Conservation (phyloP, 1,284 basidiomycete species). For the Heterobasidion irregulare region DNA sequence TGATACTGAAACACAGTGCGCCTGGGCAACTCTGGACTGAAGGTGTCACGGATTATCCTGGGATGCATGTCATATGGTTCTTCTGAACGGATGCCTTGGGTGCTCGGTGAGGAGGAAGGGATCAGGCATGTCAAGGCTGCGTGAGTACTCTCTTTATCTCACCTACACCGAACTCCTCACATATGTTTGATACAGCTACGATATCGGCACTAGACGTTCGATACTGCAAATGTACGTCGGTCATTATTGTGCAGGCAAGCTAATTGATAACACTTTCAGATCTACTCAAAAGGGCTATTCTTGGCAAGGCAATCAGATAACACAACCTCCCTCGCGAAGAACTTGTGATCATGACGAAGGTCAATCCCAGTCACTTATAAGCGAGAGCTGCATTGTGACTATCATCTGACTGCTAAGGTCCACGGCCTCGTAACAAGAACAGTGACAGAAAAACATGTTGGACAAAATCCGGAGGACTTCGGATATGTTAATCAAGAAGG, state of each 20-base stretch:
- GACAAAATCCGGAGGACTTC: background rate
- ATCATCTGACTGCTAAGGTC: background rate
- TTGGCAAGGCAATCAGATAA: constrained; percentile 75
- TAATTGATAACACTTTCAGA: background rate
- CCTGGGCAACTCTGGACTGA: constrained; percentile 7
- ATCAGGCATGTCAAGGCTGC: constrained; percentile 51
- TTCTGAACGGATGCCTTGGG: constrained; percentile 29
- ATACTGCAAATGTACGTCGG: constrained; percentile 44
- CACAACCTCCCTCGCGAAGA: constrained; percentile 65
- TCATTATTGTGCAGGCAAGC: background rate
- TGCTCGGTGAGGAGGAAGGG: constrained; percentile 46
- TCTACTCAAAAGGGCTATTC: constrained; percentile 63
- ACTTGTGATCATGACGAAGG: constrained; percentile 76
- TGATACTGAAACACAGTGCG: constrained; percentile 4
- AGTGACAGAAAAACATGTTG: background rate
- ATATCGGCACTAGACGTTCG: constrained; percentile 61
- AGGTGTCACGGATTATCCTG: constrained; percentile 19
- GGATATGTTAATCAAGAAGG: constrained; percentile 2
- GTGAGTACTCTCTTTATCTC: constrained; percentile 15
- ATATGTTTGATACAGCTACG: constrained; percentile 11
- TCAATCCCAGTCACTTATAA: constrained; percentile 13
- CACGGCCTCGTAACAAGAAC: background rate
- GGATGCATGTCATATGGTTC: constrained; percentile 30
- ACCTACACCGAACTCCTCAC: background rate
- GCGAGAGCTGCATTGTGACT: background rate